Base-by-base conservation (phyloP, 2,329 filamentous ascomycete genomes). In the Pseudocercospora vitis region DNA sequence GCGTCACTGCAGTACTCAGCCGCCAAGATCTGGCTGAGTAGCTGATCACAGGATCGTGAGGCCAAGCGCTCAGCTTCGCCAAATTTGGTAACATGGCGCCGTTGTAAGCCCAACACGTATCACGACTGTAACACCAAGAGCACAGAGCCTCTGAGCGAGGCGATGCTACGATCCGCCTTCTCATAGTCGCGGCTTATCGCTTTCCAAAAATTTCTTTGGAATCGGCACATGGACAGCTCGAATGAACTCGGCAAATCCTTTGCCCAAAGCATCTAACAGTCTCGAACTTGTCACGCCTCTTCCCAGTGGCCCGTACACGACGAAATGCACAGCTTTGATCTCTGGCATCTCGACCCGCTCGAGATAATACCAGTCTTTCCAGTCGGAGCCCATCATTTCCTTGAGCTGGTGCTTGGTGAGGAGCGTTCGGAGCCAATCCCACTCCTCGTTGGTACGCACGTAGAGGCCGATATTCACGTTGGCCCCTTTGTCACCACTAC, bases 301-400 rank as follows among this genome's bases (percentile, higher is more conserved):
- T 18, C 59, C 63, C 7, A 65, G 39, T 3, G 56, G 57, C 3
- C 61, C 63, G 47, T 63, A 64, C 3, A 65, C 48, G 11, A 64
- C 60, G 21, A 74, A 74, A 58, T 75, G 73, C 37, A 75, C 71
- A 2, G 72, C 71, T 21, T 63, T 59, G 16, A 74, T 68, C 12
- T 68, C 64, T 1, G 65, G 67, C 56, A 74, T 65, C 56, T 74
- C 71, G 44, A 71, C 70, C 1, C 71, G 63, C 57, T 73, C 71
- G 32, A 74, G 61, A 4, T 55, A 53, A 37, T 66, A 61, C 56
- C 60, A 60, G 24, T 63, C 61, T 23, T 63, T 39, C 60, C 61
- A 68, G 32, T 69, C 66, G 11, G 56, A 53, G 1, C 62, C 65
- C 51, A 70, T 57, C 55, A 70, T 55, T 40, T 63, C 56, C 14